phyloP scores from a whole-genome alignment of 2,329 filamentous ascomycete species.

The Pezicula carpinea region DNA sequence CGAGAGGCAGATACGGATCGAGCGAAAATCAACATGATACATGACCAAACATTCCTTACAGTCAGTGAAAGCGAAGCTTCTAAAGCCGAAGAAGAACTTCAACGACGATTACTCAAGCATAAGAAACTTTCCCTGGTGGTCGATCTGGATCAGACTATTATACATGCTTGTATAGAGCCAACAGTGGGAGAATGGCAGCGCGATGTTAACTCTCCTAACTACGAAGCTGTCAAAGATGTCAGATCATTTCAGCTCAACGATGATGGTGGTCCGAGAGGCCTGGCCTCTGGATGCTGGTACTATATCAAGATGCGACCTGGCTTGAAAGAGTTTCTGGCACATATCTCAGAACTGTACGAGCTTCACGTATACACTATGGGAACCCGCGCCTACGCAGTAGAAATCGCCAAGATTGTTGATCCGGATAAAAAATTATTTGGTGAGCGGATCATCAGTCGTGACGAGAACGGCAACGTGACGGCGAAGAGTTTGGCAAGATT shows the following conservation, averaged over 20 bases:
- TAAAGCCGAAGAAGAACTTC: slow-evolving; percentile 79
- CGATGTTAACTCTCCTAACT: slow-evolving; percentile 83
- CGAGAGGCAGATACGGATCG: slow-evolving; percentile 75
- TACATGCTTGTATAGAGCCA: slow-evolving; percentile 94
- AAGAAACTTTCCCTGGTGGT: slow-evolving; percentile 91
- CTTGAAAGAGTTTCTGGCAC: slow-evolving; percentile 72
- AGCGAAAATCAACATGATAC: slow-evolving; percentile 90
- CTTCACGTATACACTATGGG: slow-evolving; percentile 99
- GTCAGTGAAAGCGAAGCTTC: slow-evolving; percentile 80
- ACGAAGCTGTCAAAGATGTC: slow-evolving; percentile 86
- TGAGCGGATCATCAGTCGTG: slow-evolving; percentile 90
- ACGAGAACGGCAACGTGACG: slow-evolving; percentile 91
- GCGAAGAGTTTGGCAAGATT: slow-evolving; percentile 85
- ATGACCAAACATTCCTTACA: slow-evolving; percentile 82
- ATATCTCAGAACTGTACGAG: slow-evolving; percentile 79
- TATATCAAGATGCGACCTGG: slow-evolving; percentile 97
- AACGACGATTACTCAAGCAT: slow-evolving; percentile 72
- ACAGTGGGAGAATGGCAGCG: slow-evolving; percentile 94
- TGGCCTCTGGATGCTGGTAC: slow-evolving; percentile 77
- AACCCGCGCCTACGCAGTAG: slow-evolving; percentile 89
- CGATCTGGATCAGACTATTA: slow-evolving; percentile 96
- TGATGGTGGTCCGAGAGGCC: slow-evolving; percentile 64
- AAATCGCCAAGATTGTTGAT: slow-evolving; percentile 89
- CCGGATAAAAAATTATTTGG: slow-evolving; percentile 86
- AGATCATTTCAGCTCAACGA: slow-evolving; percentile 84